Evolutionary conservation across 2,329 filamentous ascomycete genomes (phyloP).

Genomic region (Calonectria crousiana): DNA sequence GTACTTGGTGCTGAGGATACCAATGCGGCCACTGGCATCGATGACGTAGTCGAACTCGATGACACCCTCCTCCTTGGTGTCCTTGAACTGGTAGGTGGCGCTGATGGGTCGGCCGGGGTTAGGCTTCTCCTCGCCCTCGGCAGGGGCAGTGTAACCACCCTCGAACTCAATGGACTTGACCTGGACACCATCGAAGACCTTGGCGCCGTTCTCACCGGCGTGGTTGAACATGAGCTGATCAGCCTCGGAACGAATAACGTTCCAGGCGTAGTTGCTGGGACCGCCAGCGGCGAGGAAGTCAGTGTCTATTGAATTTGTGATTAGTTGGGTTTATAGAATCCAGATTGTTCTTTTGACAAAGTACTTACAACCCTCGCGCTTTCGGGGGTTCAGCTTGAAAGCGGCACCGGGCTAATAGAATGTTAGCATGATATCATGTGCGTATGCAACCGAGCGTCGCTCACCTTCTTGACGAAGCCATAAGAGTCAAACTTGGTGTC

Average conservation of each 20-base stretch:
- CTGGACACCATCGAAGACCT: conserved; percentile 55
- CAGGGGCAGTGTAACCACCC: background rate
- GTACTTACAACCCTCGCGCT: conserved; percentile 49
- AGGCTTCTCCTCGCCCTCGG: background rate
- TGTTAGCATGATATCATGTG: conserved; percentile 3
- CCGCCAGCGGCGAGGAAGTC: conserved; percentile 57
- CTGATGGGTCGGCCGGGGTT: conserved; percentile 49
- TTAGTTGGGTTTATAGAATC: background rate
- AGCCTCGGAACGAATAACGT: conserved; percentile 59
- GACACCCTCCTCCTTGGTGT: conserved; percentile 49
- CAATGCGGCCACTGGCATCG: conserved; percentile 60
- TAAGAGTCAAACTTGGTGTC: conserved; percentile 53
- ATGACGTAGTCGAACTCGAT: conserved; percentile 62
- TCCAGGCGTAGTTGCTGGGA: conserved; percentile 56
- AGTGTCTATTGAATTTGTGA: conserved; percentile 44
- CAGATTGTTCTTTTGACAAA: too few relatives aligned
- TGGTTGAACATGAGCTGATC: conserved; percentile 60
- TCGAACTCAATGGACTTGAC: conserved; percentile 50
- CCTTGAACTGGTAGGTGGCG: conserved; percentile 50
- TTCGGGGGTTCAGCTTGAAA: conserved; percentile 52
- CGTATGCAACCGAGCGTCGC: background rate
- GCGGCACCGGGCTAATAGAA: conserved; percentile 46
- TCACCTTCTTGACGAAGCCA: conserved; percentile 57
- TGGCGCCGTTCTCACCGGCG: conserved; percentile 53
- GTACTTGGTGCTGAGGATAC: conserved; percentile 61